A percentile compares a stretch with the other conserved stretches of the same genome.
These are phyloP conservation scores for Pyrenophora graminea DNA, from an alignment of 2,329 filamentous ascomycete genomes.

Conservation along the genomic window DNA sequence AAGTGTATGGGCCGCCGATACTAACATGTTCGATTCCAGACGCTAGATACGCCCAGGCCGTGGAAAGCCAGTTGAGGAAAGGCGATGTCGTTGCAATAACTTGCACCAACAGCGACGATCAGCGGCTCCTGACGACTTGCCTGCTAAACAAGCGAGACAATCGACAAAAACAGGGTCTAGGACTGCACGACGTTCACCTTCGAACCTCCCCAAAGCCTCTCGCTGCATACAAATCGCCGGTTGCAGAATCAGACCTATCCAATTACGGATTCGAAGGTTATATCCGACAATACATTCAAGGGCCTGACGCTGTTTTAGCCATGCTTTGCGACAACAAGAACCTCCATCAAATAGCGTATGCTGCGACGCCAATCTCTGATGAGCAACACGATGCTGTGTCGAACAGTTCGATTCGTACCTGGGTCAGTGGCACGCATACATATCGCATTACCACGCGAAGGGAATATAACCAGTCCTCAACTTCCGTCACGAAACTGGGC, in stretches of 20 bases:
- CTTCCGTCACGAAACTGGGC: slow-evolving; percentile 64
- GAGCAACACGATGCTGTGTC: slow-evolving; percentile 70
- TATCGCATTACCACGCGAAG: slow-evolving; percentile 66
- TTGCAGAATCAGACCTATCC: slow-evolving; percentile 60
- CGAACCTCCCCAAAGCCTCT: slow-evolving; percentile 64
- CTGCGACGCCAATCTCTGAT: slow-evolving; percentile 65
- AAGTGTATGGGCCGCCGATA: slow-evolving; percentile 80
- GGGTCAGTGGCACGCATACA: slow-evolving; percentile 67
- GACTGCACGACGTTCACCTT: slow-evolving; percentile 71
- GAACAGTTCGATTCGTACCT: slow-evolving; percentile 63
- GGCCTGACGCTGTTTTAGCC: slow-evolving; percentile 80
- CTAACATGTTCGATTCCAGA: slow-evolving; percentile 80
- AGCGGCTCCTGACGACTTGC: slow-evolving; percentile 69
- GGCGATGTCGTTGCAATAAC: slow-evolving; percentile 69
- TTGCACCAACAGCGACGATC: slow-evolving; percentile 74
- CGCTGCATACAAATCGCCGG: slow-evolving; percentile 58
- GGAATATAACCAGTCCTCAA: slow-evolving; percentile 82
- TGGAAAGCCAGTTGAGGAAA: slow-evolving; percentile 61
- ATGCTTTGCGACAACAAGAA: slow-evolving; percentile 80
- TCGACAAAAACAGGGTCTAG: slow-evolving; percentile 51
- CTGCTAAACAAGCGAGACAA: slow-evolving; percentile 56
- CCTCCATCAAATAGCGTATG: slow-evolving; percentile 71
- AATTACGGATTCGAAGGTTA: slow-evolving; percentile 75
- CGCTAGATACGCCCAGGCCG: slow-evolving; percentile 63
- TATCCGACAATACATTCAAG: slow-evolving; percentile 76